phyloP scores from a whole-genome alignment of 129 eudicot species.

The Dittrichia graveolens region DNA sequence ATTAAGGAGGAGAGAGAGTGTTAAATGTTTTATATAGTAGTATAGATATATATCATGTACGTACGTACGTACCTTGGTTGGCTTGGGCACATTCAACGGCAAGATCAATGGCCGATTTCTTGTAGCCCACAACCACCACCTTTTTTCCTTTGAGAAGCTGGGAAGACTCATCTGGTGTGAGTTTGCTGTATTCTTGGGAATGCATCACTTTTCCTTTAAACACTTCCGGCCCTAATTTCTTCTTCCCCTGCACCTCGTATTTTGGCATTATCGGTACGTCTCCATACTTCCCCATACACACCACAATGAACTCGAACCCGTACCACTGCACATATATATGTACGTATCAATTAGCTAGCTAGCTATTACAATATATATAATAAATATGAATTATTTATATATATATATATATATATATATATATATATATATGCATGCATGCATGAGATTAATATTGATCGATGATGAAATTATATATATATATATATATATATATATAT shows the following conservation, averaged over 20 bases:
- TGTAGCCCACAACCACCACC: constrained; percentile 91
- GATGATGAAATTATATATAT: no score
- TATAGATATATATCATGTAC: no score
- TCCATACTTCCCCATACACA: constrained; percentile 94
- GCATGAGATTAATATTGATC: no score
- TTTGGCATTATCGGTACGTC: constrained; percentile 72
- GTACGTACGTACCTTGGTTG: constrained; percentile 87
- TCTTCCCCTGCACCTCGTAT: constrained; percentile 52
- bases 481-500: not conserved
- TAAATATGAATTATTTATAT: no score
- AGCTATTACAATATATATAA: no score
- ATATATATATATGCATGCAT: no score
- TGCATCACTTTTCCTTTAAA: constrained; percentile 83
- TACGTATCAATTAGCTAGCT: no score
- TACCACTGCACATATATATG: no score
- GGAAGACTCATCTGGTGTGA: constrained; percentile 45
- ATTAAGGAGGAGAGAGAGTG: no score
- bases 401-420: no score
- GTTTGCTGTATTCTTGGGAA: constrained; percentile 81
- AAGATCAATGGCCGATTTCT: constrained; percentile 92
- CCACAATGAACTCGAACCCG: constrained; percentile 75
- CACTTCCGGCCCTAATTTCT: constrained; percentile 74
- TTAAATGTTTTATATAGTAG: no score
- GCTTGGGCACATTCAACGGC: constrained; percentile 94
- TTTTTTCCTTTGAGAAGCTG: constrained; percentile 68